Percentiles rank a stretch among this genome's conserved stretches.
These are phyloP conservation scores for Scedosporium dehoogii DNA, from an alignment of 2,329 filamentous ascomycete genomes.

Conservation along the genomic window DNA sequence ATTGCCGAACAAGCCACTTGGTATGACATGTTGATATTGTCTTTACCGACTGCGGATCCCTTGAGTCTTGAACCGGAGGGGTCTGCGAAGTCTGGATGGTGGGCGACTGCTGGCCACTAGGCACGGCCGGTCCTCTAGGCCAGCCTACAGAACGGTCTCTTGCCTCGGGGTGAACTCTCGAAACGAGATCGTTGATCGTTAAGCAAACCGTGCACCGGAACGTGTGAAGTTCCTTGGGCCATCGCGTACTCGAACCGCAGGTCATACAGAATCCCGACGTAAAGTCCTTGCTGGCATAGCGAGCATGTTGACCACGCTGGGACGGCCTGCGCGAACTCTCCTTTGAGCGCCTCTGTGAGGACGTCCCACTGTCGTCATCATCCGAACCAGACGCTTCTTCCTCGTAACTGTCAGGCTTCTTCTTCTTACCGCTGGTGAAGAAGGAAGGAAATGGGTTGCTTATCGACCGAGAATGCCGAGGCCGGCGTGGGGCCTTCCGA, in stretches of 20 bases:
- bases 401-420: constrained; percentile 12
- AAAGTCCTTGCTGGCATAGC: constrained; percentile 42
- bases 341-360: constrained; percentile 8
- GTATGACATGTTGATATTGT: constrained; percentile 24
- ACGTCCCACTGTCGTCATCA: constrained; percentile 10
- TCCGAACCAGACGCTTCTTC: background rate
- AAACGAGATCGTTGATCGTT: constrained; percentile 68
- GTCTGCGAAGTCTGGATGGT: background rate
- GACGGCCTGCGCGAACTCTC: background rate
- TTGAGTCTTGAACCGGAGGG: background rate
- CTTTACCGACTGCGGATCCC: background rate
- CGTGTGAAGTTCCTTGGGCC: constrained; percentile 61
- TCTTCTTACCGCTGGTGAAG: constrained; percentile 52
- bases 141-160: constrained; percentile 61
- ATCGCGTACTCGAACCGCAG: constrained; percentile 70
- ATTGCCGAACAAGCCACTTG: constrained; percentile 22
- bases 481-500: background rate
- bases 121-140: constrained; percentile 59
- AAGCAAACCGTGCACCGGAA: constrained; percentile 79
- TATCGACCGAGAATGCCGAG: constrained; percentile 52
- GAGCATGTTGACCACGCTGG: constrained; percentile 20
- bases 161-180: constrained; percentile 35
- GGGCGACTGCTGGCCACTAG: constrained; percentile 36
- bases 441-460: constrained; percentile 72
- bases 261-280: constrained; percentile 73